A percentile compares a stretch with the other conserved stretches of the same genome.
phyloP scores from a whole-genome alignment of 306 rosid species.

The cucumber (Cucumis sativus) region Cucumber_9930_V3 NC_026658.2:25045501-25046000 shows the following conservation, averaged over 20 bases:
- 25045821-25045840: constrained; percentile 15
- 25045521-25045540: too few relatives aligned
- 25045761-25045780: neutral
- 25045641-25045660: neutral
- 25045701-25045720: neutral
- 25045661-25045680: neutral
- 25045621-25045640: neutral
- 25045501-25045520: constrained; percentile 1
- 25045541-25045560: neutral
- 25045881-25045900: constrained; percentile 39
- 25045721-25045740: constrained; percentile 2
- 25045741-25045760: neutral
- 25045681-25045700: neutral
- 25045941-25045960: neutral
- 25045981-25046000: neutral
- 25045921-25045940: constrained; percentile 17
- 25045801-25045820: neutral
- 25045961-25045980: neutral
- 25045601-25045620: neutral
- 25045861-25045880: constrained; percentile 58
- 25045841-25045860: constrained; percentile 42
- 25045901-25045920: constrained; percentile 42
- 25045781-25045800: neutral
- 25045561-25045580: neutral
- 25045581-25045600: neutral